Base-by-base conservation (phyloP, 345 rosid species). In the Ceriops zippeliana region DNA sequence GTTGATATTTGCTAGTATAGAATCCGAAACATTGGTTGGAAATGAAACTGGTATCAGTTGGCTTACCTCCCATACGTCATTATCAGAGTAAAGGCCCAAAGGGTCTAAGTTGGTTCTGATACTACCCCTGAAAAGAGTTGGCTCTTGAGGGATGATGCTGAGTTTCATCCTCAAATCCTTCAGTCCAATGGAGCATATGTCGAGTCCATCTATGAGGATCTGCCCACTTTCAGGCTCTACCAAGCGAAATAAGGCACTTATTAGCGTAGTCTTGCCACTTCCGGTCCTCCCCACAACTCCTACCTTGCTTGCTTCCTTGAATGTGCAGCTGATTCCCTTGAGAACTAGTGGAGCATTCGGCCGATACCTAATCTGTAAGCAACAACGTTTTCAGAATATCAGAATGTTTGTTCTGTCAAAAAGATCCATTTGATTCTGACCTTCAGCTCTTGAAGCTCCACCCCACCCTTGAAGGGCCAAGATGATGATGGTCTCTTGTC, bases 111-210 rank as follows among this genome's bases (percentile, higher is more conserved):
- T 93, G 7, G 90, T 87, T 46, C 98, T 80, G 46, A 93, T 80
- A 52, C 92, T 86, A 24, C 96, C 98, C 63, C 84, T 73, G 72
- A 93, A 91, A 58, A 91, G 92, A 64, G 96, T 86, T 68, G 98
- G 91, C 11, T 93, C 98, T 75, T 93, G 98, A 75, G 98, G 98
- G 74, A 93, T 91, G 75, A 91, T 91, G 79, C 98, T 86, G n/a
- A 93, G 90, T 78, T 87, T 93, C 84, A 80, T 78, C 63, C 98
- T 89, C 73, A 93, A 65, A 75, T 91, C 98, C 73, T 87, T 91
- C 5, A 93, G 74, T 21, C 98, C 98, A 7, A 93, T 86, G 0
- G 81, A 73, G 68, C 95, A 76, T 28, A 93, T 86, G 81, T 93
- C 91, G 65, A 91, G 76, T 60, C 85, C 90, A 73, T 90, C 97